phyloP scores from a whole-genome alignment of 2,329 filamentous ascomycete species.

The Lizonia empirigonia region DNA sequence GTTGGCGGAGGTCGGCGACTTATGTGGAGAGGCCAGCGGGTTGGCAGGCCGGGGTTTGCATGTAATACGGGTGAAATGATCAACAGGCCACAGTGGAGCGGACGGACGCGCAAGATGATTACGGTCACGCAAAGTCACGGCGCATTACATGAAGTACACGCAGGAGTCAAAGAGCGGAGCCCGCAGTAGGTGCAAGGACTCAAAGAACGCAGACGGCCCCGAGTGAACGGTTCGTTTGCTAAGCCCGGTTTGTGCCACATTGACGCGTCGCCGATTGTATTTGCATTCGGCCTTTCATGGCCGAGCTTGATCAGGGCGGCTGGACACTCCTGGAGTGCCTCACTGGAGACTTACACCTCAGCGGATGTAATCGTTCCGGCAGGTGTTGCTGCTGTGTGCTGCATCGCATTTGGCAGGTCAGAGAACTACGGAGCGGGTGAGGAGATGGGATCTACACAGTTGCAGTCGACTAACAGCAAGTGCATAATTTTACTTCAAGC shows the following conservation, averaged over 20 bases:
- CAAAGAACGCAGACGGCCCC: conserved; percentile 26
- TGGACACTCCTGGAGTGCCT: conserved; percentile 1
- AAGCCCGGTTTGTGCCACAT: conserved; percentile 22
- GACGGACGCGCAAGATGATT: conserved; percentile 32
- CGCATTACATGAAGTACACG: conserved; percentile 36
- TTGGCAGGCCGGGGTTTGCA: conserved; percentile 33
- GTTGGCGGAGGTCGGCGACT: conserved; percentile 18
- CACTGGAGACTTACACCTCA: not conserved
- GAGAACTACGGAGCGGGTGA: not conserved
- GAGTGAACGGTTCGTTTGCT: conserved; percentile 26
- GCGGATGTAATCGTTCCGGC: not conserved
- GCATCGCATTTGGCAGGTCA: not conserved
- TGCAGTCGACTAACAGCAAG: conserved; percentile 3
- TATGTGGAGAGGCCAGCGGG: conserved; percentile 33
- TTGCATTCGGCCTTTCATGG: conserved; percentile 15
- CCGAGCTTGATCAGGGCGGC: conserved; percentile 11
- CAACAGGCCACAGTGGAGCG: conserved; percentile 34
- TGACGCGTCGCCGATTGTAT: conserved; percentile 24
- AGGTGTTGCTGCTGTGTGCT: not conserved
- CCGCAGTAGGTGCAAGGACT: conserved; percentile 23
- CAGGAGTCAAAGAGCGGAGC: conserved; percentile 22
- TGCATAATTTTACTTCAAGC: conserved; percentile 4
- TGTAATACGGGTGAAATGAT: conserved; percentile 31
- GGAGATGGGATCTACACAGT: conserved; percentile 12
- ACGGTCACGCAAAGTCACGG: conserved; percentile 31